These are phyloP conservation scores for Bipolaris victoriae DNA, from an alignment of 2,329 filamentous ascomycete genomes.

Conservation along the genomic window DNA sequence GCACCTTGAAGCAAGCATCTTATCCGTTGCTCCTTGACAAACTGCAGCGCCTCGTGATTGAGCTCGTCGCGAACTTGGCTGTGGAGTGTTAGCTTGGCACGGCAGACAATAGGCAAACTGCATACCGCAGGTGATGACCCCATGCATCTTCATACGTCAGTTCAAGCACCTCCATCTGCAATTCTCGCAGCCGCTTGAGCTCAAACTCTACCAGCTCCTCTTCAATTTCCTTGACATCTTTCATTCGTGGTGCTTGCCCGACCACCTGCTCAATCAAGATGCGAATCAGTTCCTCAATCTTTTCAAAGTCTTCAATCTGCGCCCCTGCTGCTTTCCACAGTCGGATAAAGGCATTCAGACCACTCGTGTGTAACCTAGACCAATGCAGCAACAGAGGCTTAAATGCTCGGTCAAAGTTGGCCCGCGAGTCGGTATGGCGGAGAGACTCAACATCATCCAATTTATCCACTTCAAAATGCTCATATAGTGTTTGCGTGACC, in stretches of 20 bases:
- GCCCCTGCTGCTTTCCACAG: constrained; percentile 92
- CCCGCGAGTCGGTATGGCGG: constrained; percentile 75
- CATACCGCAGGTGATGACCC: constrained; percentile 78
- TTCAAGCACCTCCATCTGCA: constrained; percentile 93
- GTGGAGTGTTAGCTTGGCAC: constrained; percentile 29
- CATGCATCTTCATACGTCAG: constrained; percentile 92
- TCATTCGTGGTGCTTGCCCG: constrained; percentile 78
- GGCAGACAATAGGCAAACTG: background rate
- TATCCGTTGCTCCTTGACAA: constrained; percentile 95
- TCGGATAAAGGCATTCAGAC: constrained; percentile 84
- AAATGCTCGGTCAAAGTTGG: constrained; percentile 85
- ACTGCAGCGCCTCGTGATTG: constrained; percentile 88
- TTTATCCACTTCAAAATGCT: constrained; percentile 93
- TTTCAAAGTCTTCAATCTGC: constrained; percentile 84
- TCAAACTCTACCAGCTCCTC: constrained; percentile 88
- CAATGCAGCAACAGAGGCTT: constrained; percentile 88
- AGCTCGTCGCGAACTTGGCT: constrained; percentile 88
- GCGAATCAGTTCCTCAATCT: constrained; percentile 87
- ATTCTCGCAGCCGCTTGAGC: constrained; percentile 74
- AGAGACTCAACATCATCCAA: constrained; percentile 79
- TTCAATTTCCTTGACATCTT: constrained; percentile 85
- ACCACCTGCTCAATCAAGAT: constrained; percentile 91
- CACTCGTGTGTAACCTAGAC: constrained; percentile 86
- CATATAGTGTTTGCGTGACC: constrained; percentile 86
- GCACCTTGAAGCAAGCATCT: constrained; percentile 85